phyloP scores from a whole-genome alignment of 257 asterid species.

The Solanum paucissectum region DNA sequence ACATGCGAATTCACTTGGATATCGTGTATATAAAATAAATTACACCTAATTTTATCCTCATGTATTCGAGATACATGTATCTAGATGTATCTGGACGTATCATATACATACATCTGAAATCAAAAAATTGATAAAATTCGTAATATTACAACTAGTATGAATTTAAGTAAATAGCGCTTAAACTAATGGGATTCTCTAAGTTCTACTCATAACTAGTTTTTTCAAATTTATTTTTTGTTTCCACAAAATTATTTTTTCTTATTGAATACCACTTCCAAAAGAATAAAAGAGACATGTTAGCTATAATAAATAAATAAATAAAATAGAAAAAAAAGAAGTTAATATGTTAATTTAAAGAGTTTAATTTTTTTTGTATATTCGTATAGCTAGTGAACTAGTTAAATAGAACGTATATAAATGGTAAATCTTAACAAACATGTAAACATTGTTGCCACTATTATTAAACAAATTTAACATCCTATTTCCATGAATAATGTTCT shows the following conservation, averaged over 20 bases:
- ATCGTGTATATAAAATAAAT: no score
- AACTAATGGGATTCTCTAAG: no score
- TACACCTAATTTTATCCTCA: no score
- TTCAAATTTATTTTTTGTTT: background rate
- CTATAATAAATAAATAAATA: no score
- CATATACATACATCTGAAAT: no score
- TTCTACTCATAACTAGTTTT: background rate
- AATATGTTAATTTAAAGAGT: background rate
- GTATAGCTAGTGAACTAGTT: background rate
- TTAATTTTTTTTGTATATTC: background rate
- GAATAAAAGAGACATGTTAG: background rate
- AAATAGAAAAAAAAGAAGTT: background rate
- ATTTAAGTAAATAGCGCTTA: background rate
- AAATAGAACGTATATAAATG: background rate
- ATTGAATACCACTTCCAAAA: background rate
- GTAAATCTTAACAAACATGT: background rate
- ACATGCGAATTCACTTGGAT: background rate
- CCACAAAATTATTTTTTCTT: background rate
- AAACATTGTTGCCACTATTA: background rate
- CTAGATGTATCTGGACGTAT: no score
- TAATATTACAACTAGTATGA: background rate
- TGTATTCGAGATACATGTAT: background rate
- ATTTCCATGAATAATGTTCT: background rate
- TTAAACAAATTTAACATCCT: background rate
- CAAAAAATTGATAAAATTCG: fast-evolving